These are phyloP conservation scores for Amanita exitialis DNA, from an alignment of 768 basidiomycete species.

Conservation along the genomic window DNA sequence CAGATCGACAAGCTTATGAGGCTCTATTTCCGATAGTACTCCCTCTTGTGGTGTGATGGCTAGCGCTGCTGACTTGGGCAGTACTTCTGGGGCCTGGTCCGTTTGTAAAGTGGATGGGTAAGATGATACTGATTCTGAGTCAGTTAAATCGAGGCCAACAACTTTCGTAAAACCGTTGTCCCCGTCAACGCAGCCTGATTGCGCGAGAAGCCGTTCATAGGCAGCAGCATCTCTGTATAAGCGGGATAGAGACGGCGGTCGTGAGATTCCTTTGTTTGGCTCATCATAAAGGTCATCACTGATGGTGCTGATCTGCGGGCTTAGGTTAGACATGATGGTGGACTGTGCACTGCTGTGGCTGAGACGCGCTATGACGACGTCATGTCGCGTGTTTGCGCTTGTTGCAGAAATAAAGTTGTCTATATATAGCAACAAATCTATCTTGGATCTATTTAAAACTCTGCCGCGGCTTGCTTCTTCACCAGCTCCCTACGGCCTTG, in stretches of 20 bases:
- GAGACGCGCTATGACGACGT: neutral
- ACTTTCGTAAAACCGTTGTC: conserved; percentile 29
- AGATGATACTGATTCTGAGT: neutral
- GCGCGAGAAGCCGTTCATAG: conserved; percentile 25
- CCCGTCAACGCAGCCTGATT: conserved; percentile 15
- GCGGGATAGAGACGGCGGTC: conserved; percentile 18
- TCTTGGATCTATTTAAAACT: neutral
- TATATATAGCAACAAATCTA: neutral
- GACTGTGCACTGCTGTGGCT: neutral
- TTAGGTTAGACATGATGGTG: neutral
- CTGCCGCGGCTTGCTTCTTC: conserved; percentile 10
- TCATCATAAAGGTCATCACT: neutral
- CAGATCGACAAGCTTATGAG: conserved; percentile 37
- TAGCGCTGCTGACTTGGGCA: neutral
- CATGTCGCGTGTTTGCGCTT: neutral
- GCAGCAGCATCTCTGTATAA: conserved; percentile 29
- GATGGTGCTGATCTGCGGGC: neutral
- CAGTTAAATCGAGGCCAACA: conserved; percentile 29
- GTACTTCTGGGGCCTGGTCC: neutral
- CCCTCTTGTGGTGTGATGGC: conserved; percentile 8
- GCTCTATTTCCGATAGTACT: conserved; percentile 25
- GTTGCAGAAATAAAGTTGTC: neutral
- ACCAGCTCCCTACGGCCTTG: conserved; percentile 56
- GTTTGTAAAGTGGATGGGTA: neutral
- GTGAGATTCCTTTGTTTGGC: neutral